A percentile compares a stretch with the other conserved stretches of the same genome.
Evolutionary conservation across 306 rosid genomes (phyloP).

Genomic region (Leucaena leucocephala): DNA sequence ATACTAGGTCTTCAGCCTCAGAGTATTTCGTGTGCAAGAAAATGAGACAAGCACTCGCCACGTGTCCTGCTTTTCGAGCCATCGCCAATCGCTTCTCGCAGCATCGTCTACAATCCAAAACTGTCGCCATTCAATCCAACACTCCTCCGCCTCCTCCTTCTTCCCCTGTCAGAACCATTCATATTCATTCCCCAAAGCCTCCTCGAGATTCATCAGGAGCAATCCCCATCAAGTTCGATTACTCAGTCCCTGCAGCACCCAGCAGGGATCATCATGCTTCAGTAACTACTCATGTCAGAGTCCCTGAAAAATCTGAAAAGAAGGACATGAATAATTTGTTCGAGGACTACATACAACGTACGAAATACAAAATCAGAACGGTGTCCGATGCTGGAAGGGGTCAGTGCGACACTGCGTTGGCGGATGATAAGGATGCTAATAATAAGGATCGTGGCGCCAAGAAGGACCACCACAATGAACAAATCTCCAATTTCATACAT

Average conservation of each 20-base stretch:
- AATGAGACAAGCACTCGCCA: constrained; percentile 46
- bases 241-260: constrained; percentile 28
- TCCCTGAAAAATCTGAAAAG: background rate
- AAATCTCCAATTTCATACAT: constrained; percentile 51
- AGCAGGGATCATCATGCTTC: too few species aligned
- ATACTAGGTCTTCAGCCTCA: constrained; percentile 4
- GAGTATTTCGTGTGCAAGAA: constrained; percentile 48
- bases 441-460: background rate
- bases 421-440: constrained; percentile 20
- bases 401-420: background rate
- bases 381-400: constrained; percentile 36
- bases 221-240: constrained; percentile 47
- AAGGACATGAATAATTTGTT: constrained; percentile 8
- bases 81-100: constrained; percentile 29
- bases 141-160: constrained; percentile 24
- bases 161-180: background rate
- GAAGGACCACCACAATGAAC: constrained; percentile 40
- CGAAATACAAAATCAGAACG: constrained; percentile 32
- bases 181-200: constrained; percentile 14
- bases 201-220: constrained; percentile 17
- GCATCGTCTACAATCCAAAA: constrained; percentile 15
- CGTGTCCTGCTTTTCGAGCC: constrained; percentile 34
- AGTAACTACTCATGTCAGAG: too few species aligned
- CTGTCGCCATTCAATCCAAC: background rate
- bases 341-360: constrained; percentile 38